phyloP scores from a whole-genome alignment of 164 flowering plant genomes.

The Liriodendron chinense region DNA sequence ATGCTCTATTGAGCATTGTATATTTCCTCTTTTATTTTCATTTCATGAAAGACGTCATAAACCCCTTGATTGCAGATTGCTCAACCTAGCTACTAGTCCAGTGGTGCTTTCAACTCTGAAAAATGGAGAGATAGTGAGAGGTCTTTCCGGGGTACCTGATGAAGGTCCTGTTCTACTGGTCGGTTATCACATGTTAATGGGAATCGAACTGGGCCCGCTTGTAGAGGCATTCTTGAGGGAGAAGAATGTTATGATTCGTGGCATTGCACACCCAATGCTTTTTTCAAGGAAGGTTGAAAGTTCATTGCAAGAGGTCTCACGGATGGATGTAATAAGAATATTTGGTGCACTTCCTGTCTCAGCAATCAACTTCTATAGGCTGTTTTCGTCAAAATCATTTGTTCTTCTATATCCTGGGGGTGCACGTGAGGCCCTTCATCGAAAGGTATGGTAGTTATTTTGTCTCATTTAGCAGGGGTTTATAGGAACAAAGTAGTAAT shows the following conservation, averaged over 20 bases:
- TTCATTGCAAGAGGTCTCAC: conserved; percentile 30
- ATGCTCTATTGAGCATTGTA: not conserved
- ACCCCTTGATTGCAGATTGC: conserved; percentile 36
- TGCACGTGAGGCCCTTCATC: conserved; percentile 93
- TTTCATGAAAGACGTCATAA: not conserved
- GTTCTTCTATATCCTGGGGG: conserved; percentile 97
- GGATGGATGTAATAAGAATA: conserved; percentile 45
- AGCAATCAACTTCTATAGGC: conserved; percentile 60
- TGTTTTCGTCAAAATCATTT: conserved; percentile 63
- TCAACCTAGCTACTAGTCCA: conserved; percentile 44
- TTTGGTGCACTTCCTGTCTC: conserved; percentile 82
- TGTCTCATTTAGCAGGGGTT: not conserved
- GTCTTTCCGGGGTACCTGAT: conserved; percentile 78
- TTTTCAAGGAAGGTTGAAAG: conserved; percentile 26
- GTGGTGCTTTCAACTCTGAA: conserved; percentile 73
- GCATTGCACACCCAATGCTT: conserved; percentile 70
- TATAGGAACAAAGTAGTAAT: not conserved
- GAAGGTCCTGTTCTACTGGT: conserved; percentile 88
- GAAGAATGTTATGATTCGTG: conserved; percentile 70
- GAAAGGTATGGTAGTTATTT: conserved; percentile 47
- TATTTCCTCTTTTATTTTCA: not conserved
- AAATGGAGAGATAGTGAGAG: conserved; percentile 80
- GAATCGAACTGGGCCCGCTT: conserved; percentile 60
- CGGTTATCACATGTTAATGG: conserved; percentile 92
- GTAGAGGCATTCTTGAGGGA: conserved; percentile 61